These are phyloP conservation scores for Calvatia gigantea DNA, from an alignment of 768 basidiomycete genomes.

Conservation along the genomic window DNA sequence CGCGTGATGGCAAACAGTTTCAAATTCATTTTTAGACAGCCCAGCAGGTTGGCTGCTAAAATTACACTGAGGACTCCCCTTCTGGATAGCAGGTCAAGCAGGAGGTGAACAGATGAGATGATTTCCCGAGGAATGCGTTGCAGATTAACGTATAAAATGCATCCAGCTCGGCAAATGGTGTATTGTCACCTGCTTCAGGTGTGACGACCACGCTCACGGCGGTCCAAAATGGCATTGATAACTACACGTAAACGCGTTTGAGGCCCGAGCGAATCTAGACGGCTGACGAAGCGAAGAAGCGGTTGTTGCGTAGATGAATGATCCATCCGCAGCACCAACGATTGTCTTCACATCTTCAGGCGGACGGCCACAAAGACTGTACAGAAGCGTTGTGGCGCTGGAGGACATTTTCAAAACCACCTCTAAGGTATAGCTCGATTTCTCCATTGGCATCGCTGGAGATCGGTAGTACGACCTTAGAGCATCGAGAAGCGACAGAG, in stretches of 20 bases:
- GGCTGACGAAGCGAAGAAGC: slow-evolving; percentile 21
- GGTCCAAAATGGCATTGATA: too few species aligned
- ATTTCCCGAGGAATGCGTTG: slow-evolving; percentile 16
- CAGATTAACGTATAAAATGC: slow-evolving; percentile 14
- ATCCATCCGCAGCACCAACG: slow-evolving; percentile 18
- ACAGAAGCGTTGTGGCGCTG: background rate
- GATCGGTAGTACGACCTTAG: background rate
- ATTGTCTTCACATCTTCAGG: slow-evolving; percentile 4
- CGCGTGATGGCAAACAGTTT: background rate
- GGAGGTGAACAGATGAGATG: slow-evolving; percentile 14
- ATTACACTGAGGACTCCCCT: background rate
- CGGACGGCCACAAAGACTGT: slow-evolving; percentile 8
- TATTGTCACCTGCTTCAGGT: background rate
- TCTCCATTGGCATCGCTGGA: background rate
- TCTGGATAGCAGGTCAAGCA: background rate
- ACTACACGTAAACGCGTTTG: background rate
- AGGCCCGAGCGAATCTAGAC: background rate
- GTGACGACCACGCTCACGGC: too few species aligned
- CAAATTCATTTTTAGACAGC: background rate
- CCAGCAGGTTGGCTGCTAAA: background rate
- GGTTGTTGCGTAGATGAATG: slow-evolving; percentile 25
- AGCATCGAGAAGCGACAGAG: background rate
- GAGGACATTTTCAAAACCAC: slow-evolving; percentile 1
- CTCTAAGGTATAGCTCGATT: slow-evolving; percentile 7
- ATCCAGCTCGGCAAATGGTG: slow-evolving; percentile 13